Evolutionary conservation across 805 yeast genomes (phyloP).

Genomic region (Metschnikowia sp.): DNA sequence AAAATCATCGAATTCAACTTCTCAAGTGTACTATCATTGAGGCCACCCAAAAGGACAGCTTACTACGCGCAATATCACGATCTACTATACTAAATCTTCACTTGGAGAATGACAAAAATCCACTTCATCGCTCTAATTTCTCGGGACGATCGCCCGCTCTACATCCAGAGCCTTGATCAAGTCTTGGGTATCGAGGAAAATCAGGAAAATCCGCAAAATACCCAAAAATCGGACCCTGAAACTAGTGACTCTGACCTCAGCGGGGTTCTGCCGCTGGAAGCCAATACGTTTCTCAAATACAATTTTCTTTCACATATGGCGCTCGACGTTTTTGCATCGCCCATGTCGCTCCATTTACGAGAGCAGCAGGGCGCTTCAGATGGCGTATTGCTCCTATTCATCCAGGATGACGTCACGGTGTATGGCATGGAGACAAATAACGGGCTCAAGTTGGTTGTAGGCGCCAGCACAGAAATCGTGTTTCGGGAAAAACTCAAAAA

Average conservation of each 20-base stretch:
- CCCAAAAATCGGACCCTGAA: background rate
- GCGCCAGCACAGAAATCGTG: conserved; percentile 26
- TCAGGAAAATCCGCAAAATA: background rate
- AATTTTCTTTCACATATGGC: conserved; percentile 77
- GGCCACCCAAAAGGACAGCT: too few species aligned
- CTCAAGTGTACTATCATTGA: too few species aligned
- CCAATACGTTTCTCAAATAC: conserved; percentile 53
- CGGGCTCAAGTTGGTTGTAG: conserved; percentile 64
- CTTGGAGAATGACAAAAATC: conserved; percentile 25
- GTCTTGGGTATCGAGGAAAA: conserved; percentile 14
- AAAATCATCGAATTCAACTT: too few species aligned
- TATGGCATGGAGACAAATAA: conserved; percentile 69
- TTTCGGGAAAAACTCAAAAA: conserved; percentile 15
- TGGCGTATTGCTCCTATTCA: conserved; percentile 49
- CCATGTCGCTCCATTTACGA: conserved; percentile 37
- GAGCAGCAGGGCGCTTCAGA: conserved; percentile 31
- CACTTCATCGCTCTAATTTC: conserved; percentile 58
- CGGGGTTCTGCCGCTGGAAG: conserved; percentile 12
- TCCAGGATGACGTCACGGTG: conserved; percentile 64
- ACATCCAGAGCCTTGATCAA: conserved; percentile 50
- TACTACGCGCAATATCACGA: too few species aligned
- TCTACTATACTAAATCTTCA: conserved; percentile 7
- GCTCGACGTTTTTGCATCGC: conserved; percentile 62
- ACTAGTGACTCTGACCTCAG: background rate
- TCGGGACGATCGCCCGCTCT: conserved; percentile 55